Conservation (phyloP, 306 rosid genomes). For the Carpinus fangiana region DNA sequence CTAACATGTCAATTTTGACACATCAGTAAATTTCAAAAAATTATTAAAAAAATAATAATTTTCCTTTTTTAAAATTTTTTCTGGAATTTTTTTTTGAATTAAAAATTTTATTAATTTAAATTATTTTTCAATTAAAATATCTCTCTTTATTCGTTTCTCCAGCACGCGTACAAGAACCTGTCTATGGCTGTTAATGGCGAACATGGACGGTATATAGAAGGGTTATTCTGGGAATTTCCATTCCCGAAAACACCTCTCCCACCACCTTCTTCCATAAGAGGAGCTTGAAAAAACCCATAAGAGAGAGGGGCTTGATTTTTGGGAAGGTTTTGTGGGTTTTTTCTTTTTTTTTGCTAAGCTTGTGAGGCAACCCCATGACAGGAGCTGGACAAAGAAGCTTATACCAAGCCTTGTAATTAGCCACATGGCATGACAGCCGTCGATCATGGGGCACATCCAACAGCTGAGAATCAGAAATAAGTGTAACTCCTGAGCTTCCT, state of each 20-base stretch:
- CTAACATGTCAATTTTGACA: too few species aligned
- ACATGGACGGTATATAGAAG: conserved; percentile 23
- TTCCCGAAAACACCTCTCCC: conserved; percentile 13
- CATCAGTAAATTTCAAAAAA: too few species aligned
- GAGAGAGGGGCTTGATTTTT: conserved; percentile 23
- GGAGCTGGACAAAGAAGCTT: conserved; percentile 33
- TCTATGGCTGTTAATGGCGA: conserved; percentile 72
- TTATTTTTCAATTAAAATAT: too few species aligned
- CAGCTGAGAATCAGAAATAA: conserved; percentile 36
- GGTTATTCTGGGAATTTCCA: conserved; percentile 15
- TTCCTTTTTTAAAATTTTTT: too few species aligned
- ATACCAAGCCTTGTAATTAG: conserved; percentile 44
- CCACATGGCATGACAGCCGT: conserved; percentile 42
- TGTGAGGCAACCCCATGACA: conserved; percentile 8
- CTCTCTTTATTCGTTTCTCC: too few species aligned
- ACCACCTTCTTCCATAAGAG: conserved; percentile 40
- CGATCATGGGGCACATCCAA: conserved; percentile 36
- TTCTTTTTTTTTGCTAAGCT: not conserved
- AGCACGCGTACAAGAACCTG: conserved; percentile 44
- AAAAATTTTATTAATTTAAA: too few species aligned
- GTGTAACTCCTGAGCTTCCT: conserved; percentile 73
- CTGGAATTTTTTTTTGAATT: too few species aligned
- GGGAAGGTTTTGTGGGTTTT: conserved; percentile 19
- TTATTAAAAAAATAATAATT: too few species aligned
- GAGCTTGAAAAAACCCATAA: conserved; percentile 15